phyloP scores from a whole-genome alignment of 352 stramenopile species.

The Phytophthora megakarya region DNA sequence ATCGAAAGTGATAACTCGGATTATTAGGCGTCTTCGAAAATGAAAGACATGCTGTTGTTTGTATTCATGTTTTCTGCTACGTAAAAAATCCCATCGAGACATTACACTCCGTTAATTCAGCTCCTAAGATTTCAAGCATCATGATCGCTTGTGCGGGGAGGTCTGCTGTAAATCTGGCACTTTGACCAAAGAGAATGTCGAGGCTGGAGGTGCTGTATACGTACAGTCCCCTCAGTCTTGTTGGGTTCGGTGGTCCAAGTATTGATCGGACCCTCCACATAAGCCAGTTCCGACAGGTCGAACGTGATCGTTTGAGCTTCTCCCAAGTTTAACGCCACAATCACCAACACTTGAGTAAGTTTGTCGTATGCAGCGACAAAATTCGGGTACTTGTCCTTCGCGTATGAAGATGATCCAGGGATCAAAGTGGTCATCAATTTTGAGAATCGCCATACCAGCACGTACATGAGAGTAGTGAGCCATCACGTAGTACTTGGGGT shows the following conservation, averaged over 20 bases:
- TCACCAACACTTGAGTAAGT: slow-evolving; percentile 6
- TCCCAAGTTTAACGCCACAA: slow-evolving; percentile 16
- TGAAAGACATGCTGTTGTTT: too few relatives aligned
- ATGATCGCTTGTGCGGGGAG: slow-evolving; percentile 14
- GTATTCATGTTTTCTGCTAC: too few relatives aligned
- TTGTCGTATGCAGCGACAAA: slow-evolving; percentile 27
- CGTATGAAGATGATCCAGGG: slow-evolving; percentile 15
- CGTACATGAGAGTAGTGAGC: slow-evolving; percentile 59
- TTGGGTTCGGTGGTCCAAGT: slow-evolving; percentile 18
- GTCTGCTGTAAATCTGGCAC: slow-evolving; percentile 12
- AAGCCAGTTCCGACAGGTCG: slow-evolving; percentile 5
- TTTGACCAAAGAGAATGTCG: slow-evolving; percentile 12
- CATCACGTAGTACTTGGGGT: too few relatives aligned
- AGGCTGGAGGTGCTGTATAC: slow-evolving; percentile 26
- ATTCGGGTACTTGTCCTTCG: slow-evolving; percentile 12
- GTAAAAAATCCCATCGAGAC: too few relatives aligned
- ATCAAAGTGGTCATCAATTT: slow-evolving; percentile 20
- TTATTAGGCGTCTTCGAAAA: too few relatives aligned
- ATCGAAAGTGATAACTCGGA: slow-evolving; percentile 18
- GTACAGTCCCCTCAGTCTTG: slow-evolving; percentile 1
- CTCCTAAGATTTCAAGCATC: slow-evolving; percentile 7
- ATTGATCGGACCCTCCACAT: slow-evolving; percentile 4
- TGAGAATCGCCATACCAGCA: slow-evolving; percentile 45
- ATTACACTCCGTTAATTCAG: too few relatives aligned
- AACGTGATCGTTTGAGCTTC: slow-evolving; percentile 16